A percentile compares a stretch with the other conserved stretches of the same genome.
phyloP scores from a whole-genome alignment of 495 filamentous ascomycete species.

The Symbiotaphrina buchneri region DNA sequence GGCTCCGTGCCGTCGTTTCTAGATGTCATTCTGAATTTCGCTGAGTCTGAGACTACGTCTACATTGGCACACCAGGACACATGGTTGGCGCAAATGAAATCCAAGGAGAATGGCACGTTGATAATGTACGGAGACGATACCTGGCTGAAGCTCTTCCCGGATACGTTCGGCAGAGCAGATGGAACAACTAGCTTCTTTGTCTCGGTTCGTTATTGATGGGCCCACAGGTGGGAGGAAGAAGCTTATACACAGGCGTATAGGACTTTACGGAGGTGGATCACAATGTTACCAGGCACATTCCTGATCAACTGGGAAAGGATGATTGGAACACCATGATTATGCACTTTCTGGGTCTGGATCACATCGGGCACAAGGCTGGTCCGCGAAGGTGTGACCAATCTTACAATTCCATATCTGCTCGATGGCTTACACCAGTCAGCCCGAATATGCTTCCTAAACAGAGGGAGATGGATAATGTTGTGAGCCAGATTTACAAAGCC shows the following conservation, averaged over 20 bases:
- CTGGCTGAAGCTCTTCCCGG: slow-evolving; percentile 91
- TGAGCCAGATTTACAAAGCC: slow-evolving; percentile 50
- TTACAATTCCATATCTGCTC: neutral
- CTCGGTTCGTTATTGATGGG: slow-evolving; percentile 41
- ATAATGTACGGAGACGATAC: slow-evolving; percentile 98
- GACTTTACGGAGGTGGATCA: slow-evolving; percentile 96
- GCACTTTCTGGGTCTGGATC: slow-evolving; percentile 90
- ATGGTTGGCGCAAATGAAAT: slow-evolving; percentile 82
- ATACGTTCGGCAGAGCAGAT: slow-evolving; percentile 62
- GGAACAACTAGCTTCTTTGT: slow-evolving; percentile 97
- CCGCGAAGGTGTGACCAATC: slow-evolving; percentile 40
- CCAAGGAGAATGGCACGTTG: slow-evolving; percentile 42
- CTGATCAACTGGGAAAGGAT: slow-evolving; percentile 41
- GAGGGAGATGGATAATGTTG: slow-evolving; percentile 75
- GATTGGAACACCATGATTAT: slow-evolving; percentile 91
- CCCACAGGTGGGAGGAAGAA: slow-evolving; percentile 9
- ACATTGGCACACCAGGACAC: slow-evolving; percentile 76
- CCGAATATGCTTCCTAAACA: slow-evolving; percentile 87
- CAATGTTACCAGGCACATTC: slow-evolving; percentile 85
- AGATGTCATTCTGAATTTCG: slow-evolving; percentile 91
- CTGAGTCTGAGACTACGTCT: slow-evolving; percentile 77
- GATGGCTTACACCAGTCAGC: slow-evolving; percentile 17
- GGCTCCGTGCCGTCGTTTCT: slow-evolving; percentile 92
- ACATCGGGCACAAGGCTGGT: slow-evolving; percentile 92
- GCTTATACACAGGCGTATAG: slow-evolving; percentile 19